Base-by-base conservation (phyloP, 768 basidiomycete species). In the Xerocomellus dryophilus region DNA sequence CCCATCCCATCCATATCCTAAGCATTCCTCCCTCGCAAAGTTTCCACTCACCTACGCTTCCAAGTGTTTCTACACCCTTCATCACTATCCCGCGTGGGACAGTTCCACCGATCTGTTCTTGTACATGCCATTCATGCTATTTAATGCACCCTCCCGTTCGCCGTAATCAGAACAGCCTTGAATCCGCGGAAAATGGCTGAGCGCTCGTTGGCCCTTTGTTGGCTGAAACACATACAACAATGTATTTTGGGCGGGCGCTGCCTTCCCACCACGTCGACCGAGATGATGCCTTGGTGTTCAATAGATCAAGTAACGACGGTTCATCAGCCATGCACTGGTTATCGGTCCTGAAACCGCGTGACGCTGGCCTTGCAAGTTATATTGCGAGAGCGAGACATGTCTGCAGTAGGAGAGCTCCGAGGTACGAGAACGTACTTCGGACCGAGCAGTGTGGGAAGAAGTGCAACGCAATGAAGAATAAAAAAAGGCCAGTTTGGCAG, bases 81-180 rank as follows among this genome's bases (percentile, higher is more conserved):
- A 40, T 43, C 36, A 42, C 50, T 18, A 50, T 17, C 27, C 35
- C 40, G 10, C 11, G 34, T 32, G 43, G 12, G 43, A 47, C 43
- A 20, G 32, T 25, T 20, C n/a, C 3, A 25, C 34, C 4, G 20
- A 45, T 41, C 41, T 36, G 39, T 47, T 50, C 39, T 36, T 57
- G 47, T 53, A 47, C 38, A 51, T 15, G 20, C 27, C 32, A 40
- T 47, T 43, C 41, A 51, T 29, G 35, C 25, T 53, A 59, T 51
- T 41, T 32, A 42, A 54, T 49, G 29, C 23, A 42, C 51, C 32
- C 34, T 20, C 15, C 21, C 41, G 12, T 35, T 43, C 27, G 20
- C 29, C 17, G n/a, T 14, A 5, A 20, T 29, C 38, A 31, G 27
- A 25, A 31, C 47, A 17, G 18, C 15, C 10, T n/a, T 21, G 15